phyloP scores from a whole-genome alignment of 2,329 filamentous ascomycete species.

The Scedosporium boydii region DNA sequence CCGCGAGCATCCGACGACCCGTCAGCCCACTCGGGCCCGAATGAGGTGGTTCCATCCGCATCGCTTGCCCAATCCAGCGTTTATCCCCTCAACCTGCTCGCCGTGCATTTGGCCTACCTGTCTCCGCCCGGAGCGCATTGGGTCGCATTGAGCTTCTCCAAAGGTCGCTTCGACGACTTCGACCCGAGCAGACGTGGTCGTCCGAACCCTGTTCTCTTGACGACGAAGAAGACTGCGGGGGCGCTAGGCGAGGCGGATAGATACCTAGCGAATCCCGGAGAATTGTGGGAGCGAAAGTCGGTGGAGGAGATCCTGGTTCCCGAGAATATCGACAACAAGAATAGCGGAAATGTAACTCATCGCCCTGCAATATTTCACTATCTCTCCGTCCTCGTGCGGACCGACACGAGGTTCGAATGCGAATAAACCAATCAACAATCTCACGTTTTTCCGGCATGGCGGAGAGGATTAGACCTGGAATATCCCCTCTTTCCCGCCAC shows the following conservation, averaged over 20 bases:
- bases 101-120: not conserved
- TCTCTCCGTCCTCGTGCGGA: not conserved
- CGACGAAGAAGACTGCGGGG: not conserved
- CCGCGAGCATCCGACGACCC: not conserved
- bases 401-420: not conserved
- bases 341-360: not conserved
- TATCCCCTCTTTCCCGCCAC: too few species aligned
- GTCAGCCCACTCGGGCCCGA: not conserved
- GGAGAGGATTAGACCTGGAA: too few species aligned
- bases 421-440: not conserved
- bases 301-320: not conserved
- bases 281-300: not conserved
- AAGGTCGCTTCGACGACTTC: not conserved
- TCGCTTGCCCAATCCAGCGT: not conserved
- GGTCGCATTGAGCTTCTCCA: slow-evolving; percentile 1
- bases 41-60: not conserved
- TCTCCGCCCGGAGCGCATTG: not conserved
- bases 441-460: too few species aligned
- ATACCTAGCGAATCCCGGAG: not conserved
- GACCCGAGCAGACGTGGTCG: too few species aligned
- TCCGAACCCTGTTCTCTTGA: not conserved
- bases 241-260: not conserved
- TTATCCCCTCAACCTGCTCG: slow-evolving; percentile 1
- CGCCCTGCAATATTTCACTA: slow-evolving; percentile 1
- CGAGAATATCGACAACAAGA: not conserved